Evolutionary conservation across 2,329 filamentous ascomycete species (phyloP), one percentile per base, ranked within the genome.

Genomic region (Cercospora nicotianae): DNA sequence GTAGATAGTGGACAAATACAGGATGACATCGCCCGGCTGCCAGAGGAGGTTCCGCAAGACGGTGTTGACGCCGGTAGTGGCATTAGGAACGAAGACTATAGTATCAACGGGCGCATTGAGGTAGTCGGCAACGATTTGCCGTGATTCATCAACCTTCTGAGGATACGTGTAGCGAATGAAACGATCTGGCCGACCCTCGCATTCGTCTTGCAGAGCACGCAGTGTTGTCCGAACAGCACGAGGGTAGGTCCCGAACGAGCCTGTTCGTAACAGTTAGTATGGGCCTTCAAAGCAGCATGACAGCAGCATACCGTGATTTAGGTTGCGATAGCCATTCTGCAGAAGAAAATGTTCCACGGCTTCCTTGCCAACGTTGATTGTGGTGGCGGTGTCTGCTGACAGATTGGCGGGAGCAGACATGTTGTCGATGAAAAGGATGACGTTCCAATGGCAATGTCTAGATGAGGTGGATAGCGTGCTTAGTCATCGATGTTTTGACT

Each of bases 191-290:
- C 82, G 83, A 1, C 85, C 81, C 81, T 97, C 93, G 39, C 84
- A 81, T 3, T 83, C 80, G 36, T 90, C 86, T 76, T 94, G 90
- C 74, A 90, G 91, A n/a, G 82, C 75, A 16, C 86, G 87, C 20
- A 90, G 84, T 60, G 83, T 84, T 13, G 85, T 79, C 16, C 84
- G 86, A 67, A 97, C 84, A 20, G 80, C 77, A 9, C 80, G 82
- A 3, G 94, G 93, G 73, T 90, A 89, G 1, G 90, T 89, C 36
- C 94, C 94, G 77, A 92, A 97, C 0, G 93, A 96, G 60, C 92
- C 91, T 88, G 23, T 16, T 18, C 12, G 23, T 12, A 12, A 3
- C 30, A 31, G 30, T 31, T 10, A 31, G 30, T 39, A 12, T 12
- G 13, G 33, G 26, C 26, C 31, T 70, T 23, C 5, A 16, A 6